Conservation (phyloP, 495 filamentous ascomycete genomes). For the Penicillium lividum region DNA sequence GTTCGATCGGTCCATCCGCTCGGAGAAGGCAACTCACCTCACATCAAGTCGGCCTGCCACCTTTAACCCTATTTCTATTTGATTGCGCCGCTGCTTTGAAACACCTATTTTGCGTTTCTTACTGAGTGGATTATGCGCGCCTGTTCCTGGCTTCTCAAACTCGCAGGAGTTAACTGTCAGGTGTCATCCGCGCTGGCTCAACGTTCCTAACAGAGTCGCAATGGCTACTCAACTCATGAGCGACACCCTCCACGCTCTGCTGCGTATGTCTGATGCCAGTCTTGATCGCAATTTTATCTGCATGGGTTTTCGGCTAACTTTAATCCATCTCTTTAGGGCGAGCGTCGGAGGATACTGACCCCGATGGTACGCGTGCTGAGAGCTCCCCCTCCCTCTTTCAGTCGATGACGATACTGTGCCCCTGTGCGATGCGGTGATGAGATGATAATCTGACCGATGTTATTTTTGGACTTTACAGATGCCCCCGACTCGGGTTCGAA, state of each 20-base stretch:
- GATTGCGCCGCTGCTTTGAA: slow-evolving; percentile 3
- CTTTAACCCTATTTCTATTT: slow-evolving; percentile 10
- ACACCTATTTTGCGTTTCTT: slow-evolving; percentile 10
- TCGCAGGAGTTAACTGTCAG: slow-evolving; percentile 36
- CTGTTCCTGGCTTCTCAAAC: slow-evolving; percentile 27
- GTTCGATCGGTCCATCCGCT: slow-evolving; percentile 20
- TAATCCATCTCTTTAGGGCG: slow-evolving; percentile 27
- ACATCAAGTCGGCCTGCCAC: slow-evolving; percentile 12
- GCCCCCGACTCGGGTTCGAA: slow-evolving; percentile 69
- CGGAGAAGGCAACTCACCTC: slow-evolving; percentile 20
- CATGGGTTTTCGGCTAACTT: slow-evolving; percentile 20
- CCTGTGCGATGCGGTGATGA: not conserved
- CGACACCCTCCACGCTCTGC: slow-evolving; percentile 39
- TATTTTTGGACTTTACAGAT: slow-evolving; percentile 31
- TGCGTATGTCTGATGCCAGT: slow-evolving; percentile 35
- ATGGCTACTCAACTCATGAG: slow-evolving; percentile 45
- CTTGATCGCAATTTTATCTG: not conserved
- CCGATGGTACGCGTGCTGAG: slow-evolving; percentile 48
- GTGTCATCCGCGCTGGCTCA: slow-evolving; percentile 31
- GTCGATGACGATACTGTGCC: slow-evolving; percentile 3
- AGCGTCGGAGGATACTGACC: slow-evolving; percentile 46
- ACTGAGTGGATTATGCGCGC: slow-evolving; percentile 39
- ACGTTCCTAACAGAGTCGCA: slow-evolving; percentile 27
- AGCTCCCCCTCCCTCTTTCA: slow-evolving; percentile 12
- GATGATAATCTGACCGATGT: slow-evolving; percentile 21